A percentile compares a stretch with the other conserved stretches of the same genome.
Conservation (phyloP, 805 yeast genomes). For the Ogataea siamensis region DNA sequence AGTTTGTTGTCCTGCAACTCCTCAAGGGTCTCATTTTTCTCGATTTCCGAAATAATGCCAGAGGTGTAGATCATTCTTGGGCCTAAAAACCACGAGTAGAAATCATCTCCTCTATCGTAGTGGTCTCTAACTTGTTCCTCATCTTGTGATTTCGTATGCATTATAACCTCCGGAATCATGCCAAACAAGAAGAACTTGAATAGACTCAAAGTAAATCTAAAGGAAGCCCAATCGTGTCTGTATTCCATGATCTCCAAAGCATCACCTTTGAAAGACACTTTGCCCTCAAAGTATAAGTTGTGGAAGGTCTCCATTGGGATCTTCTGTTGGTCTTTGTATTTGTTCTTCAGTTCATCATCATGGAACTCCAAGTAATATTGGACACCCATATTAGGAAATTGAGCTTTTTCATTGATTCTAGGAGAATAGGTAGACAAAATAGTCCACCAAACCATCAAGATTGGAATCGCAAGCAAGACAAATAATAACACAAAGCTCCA, state of each 20-base stretch:
- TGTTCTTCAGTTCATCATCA: constrained; percentile 61
- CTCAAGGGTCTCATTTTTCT: constrained; percentile 69
- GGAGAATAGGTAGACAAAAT: constrained; percentile 74
- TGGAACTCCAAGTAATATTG: constrained; percentile 81
- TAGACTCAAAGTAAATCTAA: constrained; percentile 71
- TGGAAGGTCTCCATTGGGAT: constrained; percentile 93
- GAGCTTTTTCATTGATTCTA: constrained; percentile 72
- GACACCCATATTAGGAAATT: constrained; percentile 73
- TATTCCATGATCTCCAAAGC: constrained; percentile 78
- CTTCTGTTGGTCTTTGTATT: constrained; percentile 70
- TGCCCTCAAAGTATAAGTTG: constrained; percentile 78
- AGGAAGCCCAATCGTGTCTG: constrained; percentile 89
- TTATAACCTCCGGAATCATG: constrained; percentile 87
- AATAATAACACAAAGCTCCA: constrained; percentile 63
- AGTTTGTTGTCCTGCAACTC: constrained; percentile 86
- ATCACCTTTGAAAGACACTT: constrained; percentile 87
- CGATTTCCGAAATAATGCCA: constrained; percentile 74
- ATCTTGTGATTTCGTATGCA: constrained; percentile 91
- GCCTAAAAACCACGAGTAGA: constrained; percentile 90
- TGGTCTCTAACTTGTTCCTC: constrained; percentile 96
- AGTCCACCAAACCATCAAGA: constrained; percentile 82
- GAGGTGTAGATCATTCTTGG: constrained; percentile 94
- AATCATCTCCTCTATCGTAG: constrained; percentile 95
- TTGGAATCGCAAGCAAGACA: constrained; percentile 58
- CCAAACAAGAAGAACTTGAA: constrained; percentile 81